A percentile compares a stretch with the other conserved stretches of the same genome.
Evolutionary conservation across 202 grass and related monocot species (phyloP).

Genomic region (Dendrocalamus latiflorus): DNA sequence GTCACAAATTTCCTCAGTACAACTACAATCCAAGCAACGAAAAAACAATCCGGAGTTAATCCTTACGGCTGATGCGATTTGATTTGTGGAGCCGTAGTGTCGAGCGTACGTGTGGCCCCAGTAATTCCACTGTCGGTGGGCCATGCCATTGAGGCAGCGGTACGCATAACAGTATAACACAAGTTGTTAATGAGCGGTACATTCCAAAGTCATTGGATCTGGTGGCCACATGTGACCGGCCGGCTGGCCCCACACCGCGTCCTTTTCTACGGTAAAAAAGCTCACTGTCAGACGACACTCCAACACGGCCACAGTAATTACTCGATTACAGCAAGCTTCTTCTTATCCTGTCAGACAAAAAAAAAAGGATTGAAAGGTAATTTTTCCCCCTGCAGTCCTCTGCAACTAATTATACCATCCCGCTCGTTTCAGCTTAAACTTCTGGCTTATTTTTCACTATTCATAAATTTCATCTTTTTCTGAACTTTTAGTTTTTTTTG

Average conservation of each 20-base stretch:
- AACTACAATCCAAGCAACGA: background rate
- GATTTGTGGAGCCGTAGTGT: background rate
- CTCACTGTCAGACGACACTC: background rate
- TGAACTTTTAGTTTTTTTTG: too few species aligned
- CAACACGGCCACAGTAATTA: slow-evolving; percentile 9
- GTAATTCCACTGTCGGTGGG: background rate
- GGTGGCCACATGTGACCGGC: slow-evolving; percentile 9
- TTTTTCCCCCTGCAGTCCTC: background rate
- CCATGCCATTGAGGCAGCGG: background rate
- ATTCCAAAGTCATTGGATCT: slow-evolving; percentile 28
- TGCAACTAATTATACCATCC: background rate
- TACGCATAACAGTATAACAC: background rate
- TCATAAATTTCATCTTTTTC: too few species aligned
- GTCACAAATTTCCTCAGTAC: background rate
- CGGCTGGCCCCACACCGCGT: background rate
- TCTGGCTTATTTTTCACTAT: too few species aligned
- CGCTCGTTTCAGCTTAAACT: too few species aligned
- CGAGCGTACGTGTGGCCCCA: background rate
- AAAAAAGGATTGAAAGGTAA: background rate
- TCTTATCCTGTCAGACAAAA: background rate
- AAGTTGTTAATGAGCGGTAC: background rate
- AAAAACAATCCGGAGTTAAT: background rate
- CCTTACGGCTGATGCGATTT: background rate
- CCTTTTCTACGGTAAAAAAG: background rate
- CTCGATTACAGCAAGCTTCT: background rate